phyloP scores from a whole-genome alignment of 2,329 filamentous ascomycete species.

The Daldinia sp. region DNA sequence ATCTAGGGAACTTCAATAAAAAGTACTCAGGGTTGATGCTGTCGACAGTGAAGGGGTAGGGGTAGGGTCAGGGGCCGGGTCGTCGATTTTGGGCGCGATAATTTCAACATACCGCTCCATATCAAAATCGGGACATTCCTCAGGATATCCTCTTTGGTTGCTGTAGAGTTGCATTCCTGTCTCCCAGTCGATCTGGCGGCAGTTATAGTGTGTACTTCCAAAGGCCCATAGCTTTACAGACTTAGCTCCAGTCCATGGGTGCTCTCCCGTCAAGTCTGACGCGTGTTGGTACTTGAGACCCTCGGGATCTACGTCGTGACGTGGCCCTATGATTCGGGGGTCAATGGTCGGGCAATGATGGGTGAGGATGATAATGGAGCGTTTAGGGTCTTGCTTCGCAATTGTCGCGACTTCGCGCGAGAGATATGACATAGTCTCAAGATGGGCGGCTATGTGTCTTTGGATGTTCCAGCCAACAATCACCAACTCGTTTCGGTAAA shows the following conservation, averaged over 20 bases:
- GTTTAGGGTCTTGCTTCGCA: not conserved
- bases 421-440: not conserved
- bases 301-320: not conserved
- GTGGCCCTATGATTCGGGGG: not conserved
- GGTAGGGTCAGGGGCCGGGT: too few relatives aligned
- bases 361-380: slow-evolving; percentile 16
- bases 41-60: too few relatives aligned
- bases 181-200: not conserved
- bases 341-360: slow-evolving; percentile 5
- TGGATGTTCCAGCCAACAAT: not conserved
- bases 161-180: not conserved
- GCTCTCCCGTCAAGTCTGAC: not conserved
- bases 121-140: not conserved
- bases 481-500: not conserved
- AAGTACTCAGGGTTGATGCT: too few relatives aligned
- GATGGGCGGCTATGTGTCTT: not conserved
- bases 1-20: too few relatives aligned
- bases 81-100: too few relatives aligned
- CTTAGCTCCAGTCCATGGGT: not conserved
- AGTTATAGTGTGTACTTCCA: slow-evolving; percentile 10
- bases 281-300: not conserved
- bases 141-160: slow-evolving; percentile 10
- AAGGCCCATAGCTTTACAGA: slow-evolving; percentile 20
- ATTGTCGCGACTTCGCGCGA: not conserved
- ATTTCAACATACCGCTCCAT: not conserved